Evolutionary conservation across 2,329 filamentous ascomycete species (phyloP).

Genomic region (Harringtonia aguacate): DNA sequence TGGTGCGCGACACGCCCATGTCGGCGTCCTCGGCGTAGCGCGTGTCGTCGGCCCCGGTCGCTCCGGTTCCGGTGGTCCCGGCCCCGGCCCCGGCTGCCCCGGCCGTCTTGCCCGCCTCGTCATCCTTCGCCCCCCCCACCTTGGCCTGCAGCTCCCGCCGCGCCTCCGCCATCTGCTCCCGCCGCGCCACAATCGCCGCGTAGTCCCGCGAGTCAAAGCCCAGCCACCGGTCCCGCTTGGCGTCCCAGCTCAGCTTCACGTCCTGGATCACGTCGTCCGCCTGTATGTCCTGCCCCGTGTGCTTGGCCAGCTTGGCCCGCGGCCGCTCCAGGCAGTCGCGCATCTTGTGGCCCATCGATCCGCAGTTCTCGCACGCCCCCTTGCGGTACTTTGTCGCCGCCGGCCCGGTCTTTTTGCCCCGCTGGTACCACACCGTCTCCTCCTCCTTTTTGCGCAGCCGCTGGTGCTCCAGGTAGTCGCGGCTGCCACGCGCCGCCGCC

Average conservation of each 20-base stretch:
- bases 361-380: slow-evolving; percentile 97
- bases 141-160: slow-evolving; percentile 38
- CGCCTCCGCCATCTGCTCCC: slow-evolving; percentile 73
- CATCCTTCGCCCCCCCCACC: slow-evolving; percentile 37
- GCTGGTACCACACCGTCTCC: slow-evolving; percentile 83
- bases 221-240: slow-evolving; percentile 95
- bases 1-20: slow-evolving; percentile 89
- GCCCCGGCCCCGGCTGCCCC: slow-evolving; percentile 39
- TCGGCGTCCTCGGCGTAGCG: slow-evolving; percentile 86
- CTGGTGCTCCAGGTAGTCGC: slow-evolving; percentile 89
- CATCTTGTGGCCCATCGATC: slow-evolving; percentile 89
- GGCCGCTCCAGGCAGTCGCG: slow-evolving; percentile 89
- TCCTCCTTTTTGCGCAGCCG: slow-evolving; percentile 68
- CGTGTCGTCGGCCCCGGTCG: slow-evolving; percentile 4
- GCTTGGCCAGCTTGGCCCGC: slow-evolving; percentile 80
- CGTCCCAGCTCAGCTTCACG: slow-evolving; percentile 86
- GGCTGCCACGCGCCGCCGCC: slow-evolving; percentile 14
- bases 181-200: slow-evolving; percentile 76
- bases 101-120: slow-evolving; percentile 37
- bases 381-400: slow-evolving; percentile 96
- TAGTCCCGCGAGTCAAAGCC: slow-evolving; percentile 92
- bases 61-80: not conserved
- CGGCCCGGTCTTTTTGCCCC: slow-evolving; percentile 72
- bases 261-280: slow-evolving; percentile 83
- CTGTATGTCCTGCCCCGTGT: slow-evolving; percentile 87